These are phyloP conservation scores for Globisporangium radiosum DNA, from an alignment of 352 stramenopile species.

Conservation along the genomic window DNA sequence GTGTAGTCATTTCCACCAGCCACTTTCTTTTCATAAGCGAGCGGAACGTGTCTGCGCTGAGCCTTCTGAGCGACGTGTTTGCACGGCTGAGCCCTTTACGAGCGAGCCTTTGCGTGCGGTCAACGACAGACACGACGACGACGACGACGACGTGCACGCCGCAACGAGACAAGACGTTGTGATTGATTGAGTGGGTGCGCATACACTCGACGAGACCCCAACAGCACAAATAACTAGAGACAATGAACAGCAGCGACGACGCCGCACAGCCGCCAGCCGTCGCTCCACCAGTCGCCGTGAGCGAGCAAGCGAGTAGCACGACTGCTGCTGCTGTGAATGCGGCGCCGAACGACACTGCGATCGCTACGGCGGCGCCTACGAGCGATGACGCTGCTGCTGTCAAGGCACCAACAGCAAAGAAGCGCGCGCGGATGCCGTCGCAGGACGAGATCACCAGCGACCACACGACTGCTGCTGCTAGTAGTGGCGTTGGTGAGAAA, in stretches of 20 bases:
- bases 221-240: background rate
- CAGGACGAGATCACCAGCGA: background rate
- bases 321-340: background rate
- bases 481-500: conserved; percentile 7
- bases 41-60: too few relatives aligned
- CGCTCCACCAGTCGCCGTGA: background rate
- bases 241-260: background rate
- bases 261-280: background rate
- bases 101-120: too few relatives aligned
- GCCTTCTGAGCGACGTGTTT: too few relatives aligned
- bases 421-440: conserved; percentile 20
- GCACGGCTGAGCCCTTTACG: too few relatives aligned
- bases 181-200: too few relatives aligned
- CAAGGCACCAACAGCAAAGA: conserved; percentile 16
- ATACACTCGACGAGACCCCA: too few relatives aligned
- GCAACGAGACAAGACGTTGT: too few relatives aligned
- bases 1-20: too few relatives aligned
- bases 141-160: too few relatives aligned
- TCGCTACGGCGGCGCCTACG: background rate
- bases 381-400: conserved; percentile 7
- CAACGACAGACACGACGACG: too few relatives aligned
- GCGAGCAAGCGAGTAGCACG: background rate
- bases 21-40: too few relatives aligned
- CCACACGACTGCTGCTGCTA: background rate
- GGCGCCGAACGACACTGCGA: background rate